Base-by-base conservation (phyloP, 208 protist genomes). In the Wallacemonas sp. region DNA sequence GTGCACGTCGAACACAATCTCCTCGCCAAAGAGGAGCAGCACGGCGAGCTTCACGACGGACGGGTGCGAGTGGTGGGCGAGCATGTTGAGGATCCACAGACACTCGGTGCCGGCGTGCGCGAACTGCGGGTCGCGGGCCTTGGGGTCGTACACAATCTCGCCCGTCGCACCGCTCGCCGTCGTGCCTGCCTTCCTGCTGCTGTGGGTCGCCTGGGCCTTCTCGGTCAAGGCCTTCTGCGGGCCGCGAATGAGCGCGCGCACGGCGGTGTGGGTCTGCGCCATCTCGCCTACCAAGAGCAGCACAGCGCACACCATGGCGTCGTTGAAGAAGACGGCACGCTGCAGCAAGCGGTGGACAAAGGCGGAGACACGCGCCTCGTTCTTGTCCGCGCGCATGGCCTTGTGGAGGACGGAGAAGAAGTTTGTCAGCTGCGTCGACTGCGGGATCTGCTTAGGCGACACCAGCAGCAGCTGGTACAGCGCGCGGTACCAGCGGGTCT, bases 381-480 rank as follows among this genome's bases (percentile, higher is more conserved):
- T 87, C 63, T 77, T 85, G 71, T 96, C 91, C 55, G 79, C 74
- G 7, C 86, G 84, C 70, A 97, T 66, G 22, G 91, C 89, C 76
- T 96, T 96, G 77, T 97, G 88, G 29, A 97, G 61, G 42, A 92
- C 81, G 3, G 89, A 79, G 70, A 97, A 97, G 74, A 96, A 96
- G 63, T 89, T 85, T 26, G 82, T 86, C 42, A 97, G 87, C 77
- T 97, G 91, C 20, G 86, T 77, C 25, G 87, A 86, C 65, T 96
- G 87, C 28, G 91, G 90, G 44, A 96, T 73, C 65, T 94, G 87
- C 77, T 94, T 96, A 16, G 93, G 93, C 33, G 89, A 95, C 44
- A 94, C 71, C 41, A 94, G 66, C 26, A 97, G 78, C 14, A 96
- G 75, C 33, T 93, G 77, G 66, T 97, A 97, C 22, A 97, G 76